Evolutionary conservation across 495 filamentous ascomycete species (phyloP).

Genomic region (Penicillium soppii): DNA sequence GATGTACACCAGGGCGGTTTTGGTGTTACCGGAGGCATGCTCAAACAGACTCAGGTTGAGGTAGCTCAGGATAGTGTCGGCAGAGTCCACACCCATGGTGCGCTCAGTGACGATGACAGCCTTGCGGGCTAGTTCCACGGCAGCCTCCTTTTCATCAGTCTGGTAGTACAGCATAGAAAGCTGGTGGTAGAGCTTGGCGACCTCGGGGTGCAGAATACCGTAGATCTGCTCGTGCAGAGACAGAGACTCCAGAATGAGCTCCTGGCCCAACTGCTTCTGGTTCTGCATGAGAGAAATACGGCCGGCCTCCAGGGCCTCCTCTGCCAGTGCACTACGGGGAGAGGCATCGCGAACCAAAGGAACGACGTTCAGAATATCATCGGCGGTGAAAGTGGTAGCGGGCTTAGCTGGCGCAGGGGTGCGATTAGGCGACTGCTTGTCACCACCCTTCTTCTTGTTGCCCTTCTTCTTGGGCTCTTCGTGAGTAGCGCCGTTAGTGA

Average conservation of each 20-base stretch:
- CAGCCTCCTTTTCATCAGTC: constrained; percentile 91
- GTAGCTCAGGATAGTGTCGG: constrained; percentile 90
- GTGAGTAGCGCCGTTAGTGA: constrained; percentile 34
- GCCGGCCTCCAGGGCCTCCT: constrained; percentile 93
- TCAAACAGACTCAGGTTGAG: constrained; percentile 95
- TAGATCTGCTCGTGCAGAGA: constrained; percentile 99
- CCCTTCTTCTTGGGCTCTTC: constrained; percentile 73
- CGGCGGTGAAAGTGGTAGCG: constrained; percentile 65
- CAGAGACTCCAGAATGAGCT: constrained; percentile 90
- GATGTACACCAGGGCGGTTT: constrained; percentile 77
- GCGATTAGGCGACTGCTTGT: constrained; percentile 53
- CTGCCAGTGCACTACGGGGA: constrained; percentile 82
- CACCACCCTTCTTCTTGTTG: constrained; percentile 64
- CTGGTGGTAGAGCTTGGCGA: constrained; percentile 90
- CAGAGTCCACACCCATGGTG: constrained; percentile 89
- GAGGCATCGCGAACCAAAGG: constrained; percentile 92
- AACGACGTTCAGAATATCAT: constrained; percentile 88
- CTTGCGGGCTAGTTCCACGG: constrained; percentile 93
- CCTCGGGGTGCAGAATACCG: constrained; percentile 94
- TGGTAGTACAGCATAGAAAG: constrained; percentile 94
- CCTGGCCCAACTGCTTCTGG: constrained; percentile 93
- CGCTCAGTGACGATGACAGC: constrained; percentile 94
- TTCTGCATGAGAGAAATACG: constrained; percentile 91
- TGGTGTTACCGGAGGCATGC: constrained; percentile 85
- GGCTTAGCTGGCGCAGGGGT: constrained; percentile 36